Base-by-base conservation (phyloP, 108 stramenopile genomes). In the Cylindrotheca closterium region DNA sequence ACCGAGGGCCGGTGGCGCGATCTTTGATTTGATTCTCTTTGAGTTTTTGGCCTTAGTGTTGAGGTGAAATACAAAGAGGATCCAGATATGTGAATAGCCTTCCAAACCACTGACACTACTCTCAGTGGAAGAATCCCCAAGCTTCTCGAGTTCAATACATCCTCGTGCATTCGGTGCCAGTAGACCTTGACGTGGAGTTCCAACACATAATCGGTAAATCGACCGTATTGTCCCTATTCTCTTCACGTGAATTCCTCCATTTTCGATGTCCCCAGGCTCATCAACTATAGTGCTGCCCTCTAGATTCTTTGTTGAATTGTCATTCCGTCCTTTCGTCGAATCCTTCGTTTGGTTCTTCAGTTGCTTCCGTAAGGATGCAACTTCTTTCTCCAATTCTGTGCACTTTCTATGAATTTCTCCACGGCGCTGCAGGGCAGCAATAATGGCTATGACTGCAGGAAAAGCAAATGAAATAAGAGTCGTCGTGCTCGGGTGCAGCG, bases 51-150 rank as follows among this genome's bases (percentile, higher is more conserved):
- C 63, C 61, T 95, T 87, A 22, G 96, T 98, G 78, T 99, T 99
- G 51, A 96, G 68, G 75, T 99, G 96, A 79, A 99, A 99, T 21
- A 91, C 86, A 67, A 98, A 99, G 5, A 99, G 53, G 4, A 98
- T 80, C 93, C 95, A 98, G 22, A 97, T 79, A 78, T 99, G 96
- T 19, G 84, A 87, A 72, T 86, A 98, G 26, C 78, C 64, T 23
- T 89, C 77, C 33, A 99, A 70, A 23, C 83, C 87, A 31, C 78
- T 42, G 17, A 96, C 74, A 8, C 64, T 29, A 25, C 48, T 53
- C 0, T 53, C 63, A 1, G 61, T 33, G 4, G 73, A 66, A 3
- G 84, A 68, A 58, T 86, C 83, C 8, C 65, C 65, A 2, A 80
- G 60, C 32, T 81, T 53, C 21, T 58, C 59, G 25, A 94, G 65